These are phyloP conservation scores for Wickerhamiella lipophila DNA, from an alignment of 805 yeast genomes.

Conservation along the genomic window DNA sequence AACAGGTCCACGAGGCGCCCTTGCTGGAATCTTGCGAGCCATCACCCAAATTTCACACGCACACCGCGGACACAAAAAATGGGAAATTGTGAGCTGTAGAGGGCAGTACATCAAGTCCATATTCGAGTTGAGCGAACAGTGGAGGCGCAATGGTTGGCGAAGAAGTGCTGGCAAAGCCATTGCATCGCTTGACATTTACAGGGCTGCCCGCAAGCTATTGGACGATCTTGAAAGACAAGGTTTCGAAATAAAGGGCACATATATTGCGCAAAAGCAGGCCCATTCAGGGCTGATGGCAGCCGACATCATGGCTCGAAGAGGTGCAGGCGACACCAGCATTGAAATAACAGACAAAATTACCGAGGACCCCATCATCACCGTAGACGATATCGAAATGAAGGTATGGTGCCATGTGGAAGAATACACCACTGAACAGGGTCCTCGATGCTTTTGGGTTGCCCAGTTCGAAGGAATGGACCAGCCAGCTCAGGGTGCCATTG, in stretches of 20 bases:
- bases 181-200: slow-evolving; percentile 13
- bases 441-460: background rate
- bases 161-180: slow-evolving; percentile 1
- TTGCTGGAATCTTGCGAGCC: slow-evolving; percentile 14
- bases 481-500: background rate
- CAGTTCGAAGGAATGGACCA: background rate
- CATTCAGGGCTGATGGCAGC: slow-evolving; percentile 13
- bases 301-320: slow-evolving; percentile 14
- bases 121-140: slow-evolving; percentile 10
- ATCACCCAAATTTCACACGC: slow-evolving; percentile 4
- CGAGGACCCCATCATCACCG: background rate
- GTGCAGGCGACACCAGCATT: slow-evolving; percentile 13
- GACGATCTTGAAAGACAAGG: slow-evolving; percentile 10
- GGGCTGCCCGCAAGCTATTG: slow-evolving; percentile 13
- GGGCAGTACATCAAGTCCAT: slow-evolving; percentile 12
- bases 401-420: slow-evolving; percentile 8
- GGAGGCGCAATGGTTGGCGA: slow-evolving; percentile 7
- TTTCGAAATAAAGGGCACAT: slow-evolving; percentile 7
- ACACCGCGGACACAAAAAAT: slow-evolving; percentile 9
- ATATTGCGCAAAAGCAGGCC: slow-evolving; percentile 9
- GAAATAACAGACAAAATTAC: slow-evolving; percentile 8
- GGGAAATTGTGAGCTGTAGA: slow-evolving; percentile 14
- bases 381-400: background rate
- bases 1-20: slow-evolving; percentile 14
- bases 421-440: slow-evolving; percentile 7